phyloP scores from a whole-genome alignment of 2,329 filamentous ascomycete genomes.

The Trichoderma harzianum region DNA sequence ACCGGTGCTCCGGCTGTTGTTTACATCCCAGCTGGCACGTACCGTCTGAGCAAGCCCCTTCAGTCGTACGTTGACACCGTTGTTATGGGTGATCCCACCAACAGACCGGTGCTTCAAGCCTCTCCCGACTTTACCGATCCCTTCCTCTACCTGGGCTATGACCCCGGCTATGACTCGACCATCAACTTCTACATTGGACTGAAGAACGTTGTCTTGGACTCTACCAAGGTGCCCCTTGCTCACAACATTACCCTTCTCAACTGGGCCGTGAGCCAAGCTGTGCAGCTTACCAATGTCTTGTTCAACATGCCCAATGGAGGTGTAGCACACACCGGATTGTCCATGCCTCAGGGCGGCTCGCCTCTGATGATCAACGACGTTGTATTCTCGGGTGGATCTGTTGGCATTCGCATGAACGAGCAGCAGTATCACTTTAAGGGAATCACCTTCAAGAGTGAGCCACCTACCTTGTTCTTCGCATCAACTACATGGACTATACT shows the following conservation, averaged over 20 bases:
- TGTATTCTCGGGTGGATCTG: conserved; percentile 31
- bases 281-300: conserved; percentile 29
- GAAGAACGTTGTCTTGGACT: conserved; percentile 32
- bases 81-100: conserved; percentile 30
- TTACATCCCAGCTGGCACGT: conserved; percentile 32
- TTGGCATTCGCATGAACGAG: conserved; percentile 31
- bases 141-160: conserved; percentile 20
- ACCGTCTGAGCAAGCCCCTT: conserved; percentile 30
- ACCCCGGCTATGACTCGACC: conserved; percentile 27
- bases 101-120: conserved; percentile 30
- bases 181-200: conserved; percentile 36
- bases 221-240: conserved; percentile 21
- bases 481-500: background rate
- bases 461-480: background rate
- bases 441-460: conserved; percentile 29
- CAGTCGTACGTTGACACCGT: conserved; percentile 32
- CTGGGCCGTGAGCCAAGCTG: conserved; percentile 33
- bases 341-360: conserved; percentile 35
- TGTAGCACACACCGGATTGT: conserved; percentile 35
- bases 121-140: conserved; percentile 15
- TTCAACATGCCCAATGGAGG: conserved; percentile 33
- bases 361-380: conserved; percentile 32
- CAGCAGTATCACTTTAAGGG: conserved; percentile 37
- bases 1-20: conserved; percentile 24
- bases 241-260: conserved; percentile 27